Evolutionary conservation across 352 stramenopile genomes (phyloP), one percentile per base, ranked within the genome.

Genomic region (Phytophthora pistaciae): DNA sequence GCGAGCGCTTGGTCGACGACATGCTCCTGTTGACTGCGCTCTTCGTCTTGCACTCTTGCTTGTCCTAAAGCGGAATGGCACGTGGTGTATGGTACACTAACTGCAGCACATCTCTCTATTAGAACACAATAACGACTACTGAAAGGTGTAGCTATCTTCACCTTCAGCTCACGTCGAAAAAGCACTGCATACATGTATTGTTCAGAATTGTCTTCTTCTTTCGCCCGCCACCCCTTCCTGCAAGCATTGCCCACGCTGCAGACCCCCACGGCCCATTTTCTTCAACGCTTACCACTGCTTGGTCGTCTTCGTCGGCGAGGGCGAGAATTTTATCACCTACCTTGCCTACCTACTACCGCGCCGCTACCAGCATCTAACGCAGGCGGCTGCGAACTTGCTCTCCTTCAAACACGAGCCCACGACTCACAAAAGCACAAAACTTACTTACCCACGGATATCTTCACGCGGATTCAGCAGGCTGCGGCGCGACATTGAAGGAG

Each of bases 401-500:
- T 21, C 14, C 13, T 49, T 49, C 42, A n/a, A 3, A 18, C 42
- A 20, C 18, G 14, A n/a, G 4, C 42, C 14, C 40, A 48, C 40
- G 20, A 16, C 42, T 6, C 18, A 21, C 42, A 21, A n/a, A n/a
- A 21, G 14, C 42, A 49, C 18, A 49, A 21, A 10, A 49, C n/a
- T 21, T 20, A 14, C 66, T 53, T 85, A 85, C 13, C 78, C 78
- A 33, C 78, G 74, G 42, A 83, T 83, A 46, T 85, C 78, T 70
- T 85, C 78, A 11, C 68, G 72, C 60, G 74, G 77, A 55, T 83
- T 76, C 46, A 85, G 54, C 62, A 85, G 23, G 68, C 68, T 85
- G 23, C 71, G 74, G n/a, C 68, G 78, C 14, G 68, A 74, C 25
- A 82, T 7, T 9, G 72, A 72, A 11, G 68, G 56, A 16, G 78